Evolutionary conservation across 192 early-diverging fungal genomes (phyloP), one percentile per base, ranked within the genome.

Genomic region (Spizellomyces punctatus): DNA sequence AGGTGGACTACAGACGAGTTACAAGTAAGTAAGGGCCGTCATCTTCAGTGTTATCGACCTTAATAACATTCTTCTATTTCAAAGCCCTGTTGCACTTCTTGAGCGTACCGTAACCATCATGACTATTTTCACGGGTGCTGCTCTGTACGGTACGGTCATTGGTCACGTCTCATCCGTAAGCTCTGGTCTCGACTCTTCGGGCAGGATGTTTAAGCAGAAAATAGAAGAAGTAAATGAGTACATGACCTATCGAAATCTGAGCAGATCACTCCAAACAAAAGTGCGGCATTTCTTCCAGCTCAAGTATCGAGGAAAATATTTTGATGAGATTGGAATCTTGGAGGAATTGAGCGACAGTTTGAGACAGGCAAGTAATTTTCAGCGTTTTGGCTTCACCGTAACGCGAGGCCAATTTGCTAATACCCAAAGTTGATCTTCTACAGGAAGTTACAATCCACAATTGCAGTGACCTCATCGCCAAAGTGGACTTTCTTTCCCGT

Each of bases 91-190:
- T 6, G 42, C 44, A n/a, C 17, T 17, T 50, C 14, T 65, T 16
- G 27, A 19, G 19, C 65, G 79, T 81, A 56, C 76, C 76, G 65
- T 75, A 69, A 19, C 59, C 43, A 79, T 81, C 6, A 19, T 81
- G 16, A 60, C 64, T 19, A 74, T 65, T 22, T 56, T 83, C 12
- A 67, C 76, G 21, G 76, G 75, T n/a, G 82, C 82, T 6, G 63
- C 69, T 1, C 45, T 82, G 47, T 77, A 81, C 46, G 82, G 74
- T 4, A 47, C 72, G 8, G 62, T 86, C 42, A 68, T 86, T 58
- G 84, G 84, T 48, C 79, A 77, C 14, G 79, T 86, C 6, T 78
- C 81, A 2, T 72, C 79, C 7, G 76, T 86, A 61, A 84, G 72
- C 46, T 72, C 78, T 56, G 79, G 84, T 8, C 61, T 86, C 22